Base-by-base conservation (phyloP, 805 yeast species). In the Yarrowia porcina region DNA sequence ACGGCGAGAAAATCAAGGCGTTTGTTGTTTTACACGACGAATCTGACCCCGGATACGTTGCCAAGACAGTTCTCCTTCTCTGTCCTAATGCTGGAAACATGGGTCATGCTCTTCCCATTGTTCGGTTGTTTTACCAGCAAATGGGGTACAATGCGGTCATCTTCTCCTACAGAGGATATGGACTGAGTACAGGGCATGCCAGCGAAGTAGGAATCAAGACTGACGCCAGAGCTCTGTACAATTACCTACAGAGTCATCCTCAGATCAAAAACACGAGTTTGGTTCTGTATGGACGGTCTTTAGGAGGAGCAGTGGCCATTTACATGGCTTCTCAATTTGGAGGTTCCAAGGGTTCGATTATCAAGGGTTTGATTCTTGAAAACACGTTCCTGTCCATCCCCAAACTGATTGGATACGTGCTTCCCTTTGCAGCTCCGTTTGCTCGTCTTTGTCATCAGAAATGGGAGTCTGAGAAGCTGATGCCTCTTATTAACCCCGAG, bases 51-150 rank as follows among this genome's bases (percentile, higher is more conserved):
- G 66, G 64, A 20, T 82, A 84, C 64, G 73, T 80, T 32, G 78
- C 82, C 66, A 88, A 87, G 67, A 89, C 97, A 0, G 81, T 93
- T 11, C 69, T 94, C 25, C 80, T 94, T 20, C 78, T 92, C 59
- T 85, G 91, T 54, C 98, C 98, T 4, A 93, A 93, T 74, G 97
- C 97, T 1, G 98, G 98, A 5, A 93, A 94, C 72, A 93, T 93
- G 66, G 98, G 98, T 17, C 90, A 90, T 71, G 86, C 88, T 28
- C 76, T 93, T 52, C 97, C 97, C 1, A 82, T 90, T 9, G 96
- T 89, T 2, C 79, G 85, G 52, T 73, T 87, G 10, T 84, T 92
- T 66, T 89, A 83, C 73, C 75, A 78, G 54, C 75, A 78, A 38
- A 80, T 87, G 73, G 83, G 84, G 13, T 83, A 85, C 74, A 90